These are phyloP conservation scores for Filobasidium floriforme DNA, from an alignment of 768 basidiomycete species.

Conservation along the genomic window DNA sequence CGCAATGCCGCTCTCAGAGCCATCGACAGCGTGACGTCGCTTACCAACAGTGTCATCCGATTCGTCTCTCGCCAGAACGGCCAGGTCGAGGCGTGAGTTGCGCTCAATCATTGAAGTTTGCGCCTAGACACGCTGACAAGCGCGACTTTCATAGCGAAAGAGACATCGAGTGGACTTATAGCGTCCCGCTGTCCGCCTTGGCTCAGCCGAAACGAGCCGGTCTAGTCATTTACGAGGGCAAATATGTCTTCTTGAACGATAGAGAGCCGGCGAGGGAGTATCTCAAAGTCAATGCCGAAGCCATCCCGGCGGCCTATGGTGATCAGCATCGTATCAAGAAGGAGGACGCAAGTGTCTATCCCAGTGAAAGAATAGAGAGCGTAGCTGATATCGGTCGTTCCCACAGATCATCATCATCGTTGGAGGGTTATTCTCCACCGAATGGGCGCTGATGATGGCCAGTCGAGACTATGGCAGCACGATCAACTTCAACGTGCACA, in stretches of 20 bases:
- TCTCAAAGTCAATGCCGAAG: slow-evolving; percentile 63
- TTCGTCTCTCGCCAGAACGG: slow-evolving; percentile 56
- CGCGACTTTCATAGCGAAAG: slow-evolving; percentile 47
- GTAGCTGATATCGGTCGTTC: too few species aligned
- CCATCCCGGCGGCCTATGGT: slow-evolving; percentile 56
- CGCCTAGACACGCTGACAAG: slow-evolving; percentile 46
- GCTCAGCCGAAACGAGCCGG: slow-evolving; percentile 59
- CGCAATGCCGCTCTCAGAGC: slow-evolving; percentile 26
- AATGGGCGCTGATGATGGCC: slow-evolving; percentile 69
- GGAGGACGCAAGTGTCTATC: slow-evolving; percentile 55
- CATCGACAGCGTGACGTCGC: slow-evolving; percentile 28
- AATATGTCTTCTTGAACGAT: slow-evolving; percentile 61
- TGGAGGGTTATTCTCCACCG: slow-evolving; percentile 62
- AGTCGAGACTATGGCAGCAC: slow-evolving; percentile 26
- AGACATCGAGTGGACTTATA: slow-evolving; percentile 38
- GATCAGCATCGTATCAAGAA: slow-evolving; percentile 49
- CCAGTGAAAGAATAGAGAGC: too few species aligned
- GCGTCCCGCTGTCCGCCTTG: slow-evolving; percentile 54
- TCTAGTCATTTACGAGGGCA: slow-evolving; percentile 61
- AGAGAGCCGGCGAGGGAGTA: slow-evolving; percentile 62
- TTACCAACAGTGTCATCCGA: slow-evolving; percentile 47
- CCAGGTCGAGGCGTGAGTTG: neutral
- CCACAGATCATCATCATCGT: slow-evolving; percentile 38
- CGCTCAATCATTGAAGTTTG: neutral
- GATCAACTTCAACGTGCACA: slow-evolving; percentile 58